Percentiles rank a stretch among this genome's conserved stretches.
Conservation (phyloP, 1,284 basidiomycete genomes). For the Schizophyllum commune region DNA sequence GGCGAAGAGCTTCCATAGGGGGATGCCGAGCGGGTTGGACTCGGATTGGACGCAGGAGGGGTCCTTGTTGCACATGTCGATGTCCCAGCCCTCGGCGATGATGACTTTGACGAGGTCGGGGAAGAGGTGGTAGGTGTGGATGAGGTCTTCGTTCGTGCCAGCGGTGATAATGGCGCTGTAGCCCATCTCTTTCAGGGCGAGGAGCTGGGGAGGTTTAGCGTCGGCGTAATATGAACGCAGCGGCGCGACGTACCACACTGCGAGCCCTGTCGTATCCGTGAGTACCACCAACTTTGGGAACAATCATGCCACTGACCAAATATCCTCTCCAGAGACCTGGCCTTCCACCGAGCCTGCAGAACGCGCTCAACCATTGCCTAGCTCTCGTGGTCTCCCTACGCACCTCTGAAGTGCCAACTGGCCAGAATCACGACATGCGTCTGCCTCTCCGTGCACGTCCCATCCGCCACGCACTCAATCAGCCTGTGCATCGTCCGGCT, state of each 20-base stretch:
- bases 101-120: conserved; percentile 14
- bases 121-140: conserved; percentile 4
- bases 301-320: not conserved
- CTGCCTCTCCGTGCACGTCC: not conserved
- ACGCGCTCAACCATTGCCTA: not conserved
- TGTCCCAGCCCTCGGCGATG: conserved; percentile 10
- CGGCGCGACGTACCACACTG: not conserved
- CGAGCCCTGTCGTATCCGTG: not conserved
- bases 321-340: not conserved
- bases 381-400: not conserved
- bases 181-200: not conserved
- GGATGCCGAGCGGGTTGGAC: conserved; percentile 19
- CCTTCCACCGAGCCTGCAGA: not conserved
- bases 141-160: not conserved
- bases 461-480: not conserved
- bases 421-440: not conserved
- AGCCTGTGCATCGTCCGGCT: not conserved
- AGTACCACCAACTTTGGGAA: not conserved
- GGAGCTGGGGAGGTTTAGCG: not conserved
- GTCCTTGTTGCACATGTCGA: conserved; percentile 8
- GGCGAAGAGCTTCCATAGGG: conserved; percentile 25
- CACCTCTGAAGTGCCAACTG: not conserved
- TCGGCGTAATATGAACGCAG: not conserved
- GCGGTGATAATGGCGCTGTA: not conserved
- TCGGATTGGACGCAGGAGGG: conserved; percentile 5